A percentile compares a stretch with the other conserved stretches of the same genome.
These are phyloP conservation scores for Ceratopteris richardii DNA, from an alignment of 75 land plant genomes.

Conservation along the genomic window DNA sequence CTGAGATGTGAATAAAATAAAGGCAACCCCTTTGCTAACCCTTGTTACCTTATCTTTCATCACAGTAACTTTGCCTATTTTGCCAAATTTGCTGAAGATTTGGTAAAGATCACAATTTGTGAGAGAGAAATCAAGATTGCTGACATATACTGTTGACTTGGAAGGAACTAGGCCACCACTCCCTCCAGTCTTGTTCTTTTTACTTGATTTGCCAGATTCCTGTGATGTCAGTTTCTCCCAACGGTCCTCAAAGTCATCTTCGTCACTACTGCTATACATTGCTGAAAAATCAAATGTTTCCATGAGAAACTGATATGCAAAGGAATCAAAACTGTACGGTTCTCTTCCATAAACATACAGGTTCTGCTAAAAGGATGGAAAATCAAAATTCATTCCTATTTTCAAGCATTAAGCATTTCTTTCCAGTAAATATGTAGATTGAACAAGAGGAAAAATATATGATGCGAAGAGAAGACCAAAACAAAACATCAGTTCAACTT, in stretches of 20 bases:
- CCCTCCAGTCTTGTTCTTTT: constrained; percentile 17
- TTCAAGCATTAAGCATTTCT: too few relatives aligned
- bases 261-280: neutral
- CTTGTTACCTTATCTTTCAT: constrained; percentile 74
- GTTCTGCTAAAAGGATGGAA: too few relatives aligned
- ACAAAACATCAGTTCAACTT: too few relatives aligned
- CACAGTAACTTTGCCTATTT: constrained; percentile 83
- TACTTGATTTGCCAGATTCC: neutral
- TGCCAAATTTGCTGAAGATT: constrained; percentile 94
- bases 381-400: too few relatives aligned
- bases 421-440: too few relatives aligned
- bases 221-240: neutral
- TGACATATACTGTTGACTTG: constrained; percentile 87
- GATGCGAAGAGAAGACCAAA: too few relatives aligned
- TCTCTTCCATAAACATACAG: too few relatives aligned
- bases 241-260: neutral
- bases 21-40: constrained; percentile 83
- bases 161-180: constrained; percentile 95
- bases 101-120: constrained; percentile 90
- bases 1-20: constrained; percentile 69
- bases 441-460: too few relatives aligned
- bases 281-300: too few relatives aligned
- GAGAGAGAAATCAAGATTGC: constrained; percentile 80
- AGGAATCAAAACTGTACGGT: too few relatives aligned
- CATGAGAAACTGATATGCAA: too few relatives aligned